phyloP scores from a whole-genome alignment of 106 monocot genomes.

The Gastrodia elata region DNA sequence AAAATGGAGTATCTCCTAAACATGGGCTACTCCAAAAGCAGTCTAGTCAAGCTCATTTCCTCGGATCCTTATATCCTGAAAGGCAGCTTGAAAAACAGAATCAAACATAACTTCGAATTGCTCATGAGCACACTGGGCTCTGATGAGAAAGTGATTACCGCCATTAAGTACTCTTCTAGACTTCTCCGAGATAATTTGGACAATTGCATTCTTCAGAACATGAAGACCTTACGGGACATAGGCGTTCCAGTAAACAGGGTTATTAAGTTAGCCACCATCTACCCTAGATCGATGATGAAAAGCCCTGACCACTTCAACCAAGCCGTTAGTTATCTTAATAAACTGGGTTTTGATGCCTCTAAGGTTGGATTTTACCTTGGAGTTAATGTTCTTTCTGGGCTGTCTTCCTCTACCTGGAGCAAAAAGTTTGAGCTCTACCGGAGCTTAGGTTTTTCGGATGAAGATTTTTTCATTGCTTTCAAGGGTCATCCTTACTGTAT shows the following conservation, averaged over 20 bases:
- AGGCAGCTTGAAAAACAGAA: conserved; percentile 10
- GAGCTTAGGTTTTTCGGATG: conserved; percentile 22
- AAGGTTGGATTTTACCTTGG: conserved; percentile 2
- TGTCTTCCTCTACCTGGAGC: not conserved
- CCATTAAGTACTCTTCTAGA: not conserved
- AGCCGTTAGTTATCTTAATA: not conserved
- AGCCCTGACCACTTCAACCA: not conserved
- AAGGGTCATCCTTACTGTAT: conserved; percentile 19
- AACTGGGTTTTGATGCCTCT: conserved; percentile 14
- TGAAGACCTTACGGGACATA: conserved; percentile 1
- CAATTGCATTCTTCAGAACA: conserved; percentile 6
- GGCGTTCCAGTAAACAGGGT: conserved; percentile 8
- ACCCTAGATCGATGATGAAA: conserved; percentile 1
- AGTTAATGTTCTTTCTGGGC: not conserved
- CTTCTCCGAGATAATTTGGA: not conserved
- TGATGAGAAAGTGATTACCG: not conserved
- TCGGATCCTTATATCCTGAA: not conserved
- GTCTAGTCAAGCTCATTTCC: conserved; percentile 1
- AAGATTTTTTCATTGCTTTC: conserved; percentile 12
- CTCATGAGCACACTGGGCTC: conserved; percentile 11
- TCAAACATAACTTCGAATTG: not conserved
- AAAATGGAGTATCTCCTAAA: not conserved
- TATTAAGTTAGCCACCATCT: not conserved
- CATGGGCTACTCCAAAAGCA: not conserved
- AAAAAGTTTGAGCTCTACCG: conserved; percentile 16